Conservation (phyloP, 805 yeast species). For the Candida tallmaniae region DNA sequence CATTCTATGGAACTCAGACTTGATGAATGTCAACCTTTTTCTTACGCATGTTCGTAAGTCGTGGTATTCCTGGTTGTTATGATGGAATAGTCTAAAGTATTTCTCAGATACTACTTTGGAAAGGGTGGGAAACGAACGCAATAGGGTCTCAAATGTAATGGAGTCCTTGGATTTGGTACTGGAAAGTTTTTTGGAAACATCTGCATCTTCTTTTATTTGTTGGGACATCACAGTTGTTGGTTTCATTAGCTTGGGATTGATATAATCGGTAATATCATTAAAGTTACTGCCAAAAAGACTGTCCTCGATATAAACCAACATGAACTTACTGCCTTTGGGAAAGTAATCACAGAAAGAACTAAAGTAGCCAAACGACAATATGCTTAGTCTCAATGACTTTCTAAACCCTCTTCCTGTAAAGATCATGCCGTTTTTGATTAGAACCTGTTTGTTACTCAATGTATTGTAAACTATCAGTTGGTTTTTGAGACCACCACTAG, state of each 20-base stretch:
- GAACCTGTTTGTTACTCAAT: slow-evolving; percentile 50
- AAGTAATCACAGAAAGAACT: slow-evolving; percentile 56
- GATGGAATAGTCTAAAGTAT: slow-evolving; percentile 37
- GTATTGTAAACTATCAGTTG: slow-evolving; percentile 48
- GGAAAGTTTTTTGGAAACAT: background rate
- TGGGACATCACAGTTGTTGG: too few species aligned
- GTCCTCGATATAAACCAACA: slow-evolving; percentile 53
- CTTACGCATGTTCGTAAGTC: slow-evolving; percentile 25
- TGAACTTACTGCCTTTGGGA: slow-evolving; percentile 51
- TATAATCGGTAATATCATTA: slow-evolving; percentile 6
- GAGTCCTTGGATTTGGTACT: slow-evolving; percentile 1
- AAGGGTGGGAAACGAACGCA: slow-evolving; percentile 35
- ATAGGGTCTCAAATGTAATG: slow-evolving; percentile 31
- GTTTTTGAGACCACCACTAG: slow-evolving; percentile 17
- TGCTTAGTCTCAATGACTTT: slow-evolving; percentile 37
- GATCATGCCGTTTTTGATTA: slow-evolving; percentile 50
- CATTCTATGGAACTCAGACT: slow-evolving; percentile 27
- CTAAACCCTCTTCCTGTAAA: slow-evolving; percentile 59
- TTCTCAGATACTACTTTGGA: slow-evolving; percentile 36
- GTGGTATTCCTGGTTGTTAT: slow-evolving; percentile 31
- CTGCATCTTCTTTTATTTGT: slow-evolving; percentile 1
- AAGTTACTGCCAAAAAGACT: slow-evolving; percentile 45
- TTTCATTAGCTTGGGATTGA: slow-evolving; percentile 6
- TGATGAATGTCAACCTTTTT: slow-evolving; percentile 22
- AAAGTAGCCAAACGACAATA: slow-evolving; percentile 45